Percentiles rank a stretch among this genome's conserved stretches.
These are phyloP conservation scores for Carpinus fangiana DNA, from an alignment of 306 rosid species.

Conservation along the genomic window DNA sequence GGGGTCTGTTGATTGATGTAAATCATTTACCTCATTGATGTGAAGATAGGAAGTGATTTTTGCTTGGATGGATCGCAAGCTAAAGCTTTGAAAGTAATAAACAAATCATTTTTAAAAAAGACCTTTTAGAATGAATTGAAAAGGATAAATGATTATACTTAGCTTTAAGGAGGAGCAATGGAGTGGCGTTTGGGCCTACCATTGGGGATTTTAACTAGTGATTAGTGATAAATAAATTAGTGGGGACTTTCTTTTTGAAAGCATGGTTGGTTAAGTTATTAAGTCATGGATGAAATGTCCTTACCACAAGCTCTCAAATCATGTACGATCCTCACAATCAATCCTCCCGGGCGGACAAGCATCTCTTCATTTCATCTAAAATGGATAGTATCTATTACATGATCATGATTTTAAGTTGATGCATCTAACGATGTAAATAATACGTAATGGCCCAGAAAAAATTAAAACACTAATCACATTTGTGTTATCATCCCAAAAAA, in stretches of 20 bases:
- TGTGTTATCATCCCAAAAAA: too few relatives aligned
- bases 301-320: constrained; percentile 43
- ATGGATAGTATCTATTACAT: too few relatives aligned
- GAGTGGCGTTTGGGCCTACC: constrained; percentile 61
- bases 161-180: constrained; percentile 97
- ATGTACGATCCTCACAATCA: too few relatives aligned
- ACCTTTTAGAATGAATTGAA: constrained; percentile 43
- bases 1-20: constrained; percentile 60
- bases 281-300: constrained; percentile 94
- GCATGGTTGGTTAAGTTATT: constrained; percentile 79
- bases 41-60: constrained; percentile 62
- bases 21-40: constrained; percentile 83
- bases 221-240: constrained; percentile 29
- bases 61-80: constrained; percentile 99
- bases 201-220: constrained; percentile 29
- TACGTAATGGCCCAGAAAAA: too few relatives aligned
- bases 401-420: too few relatives aligned
- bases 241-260: constrained; percentile 53
- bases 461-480: too few relatives aligned
- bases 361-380: too few relatives aligned
- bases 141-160: constrained; percentile 63
- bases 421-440: too few relatives aligned
- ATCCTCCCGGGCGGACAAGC: too few relatives aligned
- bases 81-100: constrained; percentile 66
- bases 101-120: constrained; percentile 52